A percentile compares a stretch with the other conserved stretches of the same genome.
Evolutionary conservation across 1,284 basidiomycete genomes (phyloP).

Genomic region (Meira miltonrushii): DNA sequence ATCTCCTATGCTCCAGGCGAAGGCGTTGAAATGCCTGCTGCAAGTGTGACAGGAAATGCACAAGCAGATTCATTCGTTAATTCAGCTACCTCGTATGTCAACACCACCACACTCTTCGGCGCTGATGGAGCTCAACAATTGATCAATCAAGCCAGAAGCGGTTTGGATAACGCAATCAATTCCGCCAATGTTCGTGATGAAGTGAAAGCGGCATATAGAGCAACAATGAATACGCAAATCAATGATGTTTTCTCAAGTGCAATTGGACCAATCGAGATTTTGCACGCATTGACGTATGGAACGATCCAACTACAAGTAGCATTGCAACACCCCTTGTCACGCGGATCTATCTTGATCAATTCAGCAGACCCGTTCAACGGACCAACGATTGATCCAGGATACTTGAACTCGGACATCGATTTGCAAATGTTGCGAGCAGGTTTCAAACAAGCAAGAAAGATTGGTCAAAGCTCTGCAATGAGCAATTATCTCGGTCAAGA

Average conservation of each 20-base stretch:
- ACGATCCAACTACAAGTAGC: slow-evolving; percentile 60
- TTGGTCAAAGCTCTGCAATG: slow-evolving; percentile 49
- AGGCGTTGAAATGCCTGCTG: slow-evolving; percentile 48
- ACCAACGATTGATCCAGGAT: slow-evolving; percentile 64
- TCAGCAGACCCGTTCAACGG: slow-evolving; percentile 58
- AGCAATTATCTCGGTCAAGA: slow-evolving; percentile 19
- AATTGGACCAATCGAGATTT: slow-evolving; percentile 35
- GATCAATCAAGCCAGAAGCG: slow-evolving; percentile 52
- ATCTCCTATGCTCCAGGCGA: slow-evolving; percentile 14
- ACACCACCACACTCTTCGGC: slow-evolving; percentile 59
- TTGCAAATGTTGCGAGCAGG: slow-evolving; percentile 33
- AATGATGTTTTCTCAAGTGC: slow-evolving; percentile 51
- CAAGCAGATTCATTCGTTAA: slow-evolving; percentile 64
- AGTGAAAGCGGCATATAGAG: slow-evolving; percentile 63
- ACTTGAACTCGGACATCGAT: slow-evolving; percentile 53
- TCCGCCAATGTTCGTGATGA: slow-evolving; percentile 58
- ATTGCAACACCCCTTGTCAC: slow-evolving; percentile 50
- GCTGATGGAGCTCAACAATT: slow-evolving; percentile 35
- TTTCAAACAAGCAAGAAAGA: slow-evolving; percentile 55
- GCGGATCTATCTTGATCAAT: slow-evolving; percentile 48
- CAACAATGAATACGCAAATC: slow-evolving; percentile 60
- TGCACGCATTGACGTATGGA: slow-evolving; percentile 31
- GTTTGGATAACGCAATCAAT: slow-evolving; percentile 53
- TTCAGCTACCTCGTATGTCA: slow-evolving; percentile 65
- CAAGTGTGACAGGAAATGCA: slow-evolving; percentile 42